A percentile compares a stretch with the other conserved stretches of the same genome.
phyloP scores from a whole-genome alignment of 164 flowering plant species.

The Malania oleifera region DNA sequence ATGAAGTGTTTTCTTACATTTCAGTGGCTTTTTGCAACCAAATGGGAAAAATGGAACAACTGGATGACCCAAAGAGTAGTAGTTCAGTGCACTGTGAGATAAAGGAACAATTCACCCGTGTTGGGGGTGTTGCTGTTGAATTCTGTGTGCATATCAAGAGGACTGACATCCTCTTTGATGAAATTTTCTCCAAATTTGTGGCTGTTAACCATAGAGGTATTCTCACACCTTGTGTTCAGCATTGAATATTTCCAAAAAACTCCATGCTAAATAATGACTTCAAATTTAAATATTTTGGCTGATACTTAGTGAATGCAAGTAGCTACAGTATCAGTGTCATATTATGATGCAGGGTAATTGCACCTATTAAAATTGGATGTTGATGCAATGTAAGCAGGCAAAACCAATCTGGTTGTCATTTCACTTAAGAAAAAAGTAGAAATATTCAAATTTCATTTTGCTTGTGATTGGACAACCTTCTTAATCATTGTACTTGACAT shows the following conservation, averaged over 20 bases:
- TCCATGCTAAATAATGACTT: background rate
- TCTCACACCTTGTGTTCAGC: background rate
- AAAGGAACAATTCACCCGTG: slow-evolving; percentile 89
- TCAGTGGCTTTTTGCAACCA: slow-evolving; percentile 83
- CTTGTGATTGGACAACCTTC: too few species aligned
- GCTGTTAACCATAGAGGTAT: slow-evolving; percentile 87
- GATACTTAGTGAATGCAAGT: background rate
- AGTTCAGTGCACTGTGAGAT: slow-evolving; percentile 53
- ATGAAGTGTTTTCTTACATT: slow-evolving; percentile 94
- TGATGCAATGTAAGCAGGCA: too few species aligned
- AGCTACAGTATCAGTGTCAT: too few species aligned
- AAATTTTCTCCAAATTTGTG: slow-evolving; percentile 72
- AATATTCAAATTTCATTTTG: too few species aligned
- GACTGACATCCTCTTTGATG: slow-evolving; percentile 88
- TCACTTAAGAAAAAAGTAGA: too few species aligned
- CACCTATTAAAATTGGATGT: too few species aligned
- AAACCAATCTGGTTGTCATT: too few species aligned
- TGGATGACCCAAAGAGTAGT: slow-evolving; percentile 28
- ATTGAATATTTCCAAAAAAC: background rate
- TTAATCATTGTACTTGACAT: too few species aligned
- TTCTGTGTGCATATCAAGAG: slow-evolving; percentile 89
- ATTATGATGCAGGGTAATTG: too few species aligned
- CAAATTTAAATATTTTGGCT: background rate
- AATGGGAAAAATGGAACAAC: slow-evolving; percentile 43
- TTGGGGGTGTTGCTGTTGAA: slow-evolving; percentile 99